Evolutionary conservation across 2,329 filamentous ascomycete species (phyloP), one percentile per base, ranked within the genome.

Genomic region (Epichloe coenophiala): DNA sequence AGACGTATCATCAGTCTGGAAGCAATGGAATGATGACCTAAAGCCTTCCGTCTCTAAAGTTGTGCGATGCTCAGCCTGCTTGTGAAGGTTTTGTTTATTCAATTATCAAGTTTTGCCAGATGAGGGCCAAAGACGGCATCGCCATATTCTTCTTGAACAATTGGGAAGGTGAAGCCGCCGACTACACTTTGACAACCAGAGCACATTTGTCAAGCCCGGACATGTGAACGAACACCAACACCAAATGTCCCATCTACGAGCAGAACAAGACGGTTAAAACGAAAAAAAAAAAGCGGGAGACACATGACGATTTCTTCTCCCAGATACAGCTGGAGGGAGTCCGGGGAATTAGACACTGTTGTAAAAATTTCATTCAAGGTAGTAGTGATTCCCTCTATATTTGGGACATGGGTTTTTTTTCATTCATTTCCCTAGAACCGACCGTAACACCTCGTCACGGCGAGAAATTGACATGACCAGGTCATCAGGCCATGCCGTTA

Each of bases 361-460:
- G n/a, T n/a, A 17, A 13, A n/a, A 15, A 15, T 47, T 23, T 17
- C 36, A 37, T 49, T 49, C 19, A 36, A 42, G 38, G 41, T 44
- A 38, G 15, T 41, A 38, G 15, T 41, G 23, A 38, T 46, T 36
- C 13, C 41, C 9, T 31, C n/a, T 49, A 38, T 38, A 47, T 35
- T 50, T 51, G 59, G 60, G 62, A 60, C 60, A 61, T 65, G 60
- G 61, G 63, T 59, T 64, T 58, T 63, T 57, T 65, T 63, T 65
- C 61, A 63, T 68, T 65, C 64, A 64, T 66, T 72, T 71, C 70
- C 70, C 66, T 70, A 66, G 68, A 66, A 68, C 70, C 64, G 61
- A 66, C 63, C 71, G 65, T 70, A 67, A 69, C 64, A 71, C 72
- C 70, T 64, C 71, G 65, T 62, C 64, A 62, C 59, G 61, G 63